Evolutionary conservation across 2,329 filamentous ascomycete genomes (phyloP), one percentile per base, ranked within the genome.

Genomic region (Penicillium sp.): DNA sequence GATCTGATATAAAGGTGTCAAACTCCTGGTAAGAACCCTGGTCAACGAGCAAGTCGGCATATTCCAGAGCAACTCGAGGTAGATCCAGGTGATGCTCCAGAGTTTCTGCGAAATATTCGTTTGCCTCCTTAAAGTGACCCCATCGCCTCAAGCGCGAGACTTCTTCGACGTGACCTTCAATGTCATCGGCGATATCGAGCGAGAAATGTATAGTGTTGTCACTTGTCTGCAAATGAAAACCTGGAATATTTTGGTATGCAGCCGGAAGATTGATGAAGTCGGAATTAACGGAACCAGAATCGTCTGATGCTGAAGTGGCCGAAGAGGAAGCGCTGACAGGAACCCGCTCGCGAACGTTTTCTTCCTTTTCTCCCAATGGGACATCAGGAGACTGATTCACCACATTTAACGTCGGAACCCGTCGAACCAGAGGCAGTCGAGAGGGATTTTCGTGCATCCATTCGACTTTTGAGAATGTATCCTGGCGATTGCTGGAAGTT

Each of bases 101-200:
- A 53, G 62, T 38, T 19, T n/a, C 40, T 30, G 45, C 24, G 44
- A 67, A 65, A 33, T 65, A 60, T 33, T 65, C 40, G 30, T 51
- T 49, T n/a, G 66, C 64, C 12, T 56, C 58, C 3, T 58, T 53
- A 47, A 65, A 68, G 40, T 62, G 49, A 15, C 66, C 66, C 9
- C 61, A 50, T 51, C 65, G 62, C n/a, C 63, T 65, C 55, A 67
- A 53, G 22, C 60, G 58, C 30, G 53, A 65, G n/a, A 68, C 61
- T 55, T 66, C 62, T 33, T 67, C 66, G 13, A 68, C 56, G 7
- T 55, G 51, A 28, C 44, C 40, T 45, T 64, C 65, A 15, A 61
- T 47, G 33, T 61, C 62, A 15, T 64, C 59, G 4, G 33, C 49
- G 19, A 61, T 50, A 37, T 58, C 50, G 30, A 64, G 28, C 26